Evolutionary conservation across 1,284 basidiomycete species (phyloP).

Genomic region (Hypsizygus ulmarius): DNA sequence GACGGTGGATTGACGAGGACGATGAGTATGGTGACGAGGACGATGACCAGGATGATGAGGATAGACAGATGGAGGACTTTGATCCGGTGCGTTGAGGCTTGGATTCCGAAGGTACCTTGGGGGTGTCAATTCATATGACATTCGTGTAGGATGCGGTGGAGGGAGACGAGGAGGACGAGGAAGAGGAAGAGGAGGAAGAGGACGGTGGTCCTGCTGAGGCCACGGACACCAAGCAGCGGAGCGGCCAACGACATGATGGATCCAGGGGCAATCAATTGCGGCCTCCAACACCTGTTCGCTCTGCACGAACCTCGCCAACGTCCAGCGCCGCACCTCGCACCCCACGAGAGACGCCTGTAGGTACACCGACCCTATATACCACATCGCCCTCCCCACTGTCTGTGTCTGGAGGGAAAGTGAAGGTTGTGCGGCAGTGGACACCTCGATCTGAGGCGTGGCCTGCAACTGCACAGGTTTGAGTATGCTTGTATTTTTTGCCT

Average conservation of each 20-base stretch:
- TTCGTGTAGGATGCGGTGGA: constrained; percentile 43
- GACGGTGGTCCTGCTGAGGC: constrained; percentile 31
- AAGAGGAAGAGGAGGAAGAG: constrained; percentile 52
- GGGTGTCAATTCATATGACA: constrained; percentile 8
- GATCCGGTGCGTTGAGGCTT: constrained; percentile 57
- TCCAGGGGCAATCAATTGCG: constrained; percentile 20
- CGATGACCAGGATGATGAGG: constrained; percentile 61
- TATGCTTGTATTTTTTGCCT: constrained; percentile 2
- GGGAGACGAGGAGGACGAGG: constrained; percentile 53
- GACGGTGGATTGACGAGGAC: constrained; percentile 77
- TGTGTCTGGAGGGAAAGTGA: constrained; percentile 40
- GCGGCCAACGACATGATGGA: constrained; percentile 23
- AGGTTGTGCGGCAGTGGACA: constrained; percentile 47
- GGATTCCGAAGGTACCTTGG: constrained; percentile 7
- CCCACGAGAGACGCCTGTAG: constrained; percentile 30
- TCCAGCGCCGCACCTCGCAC: constrained; percentile 33
- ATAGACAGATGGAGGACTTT: constrained; percentile 80
- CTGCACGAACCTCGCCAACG: constrained; percentile 50
- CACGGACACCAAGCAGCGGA: constrained; percentile 24
- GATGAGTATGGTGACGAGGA: constrained; percentile 65
- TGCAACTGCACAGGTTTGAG: constrained; percentile 34
- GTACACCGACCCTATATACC: constrained; percentile 22
- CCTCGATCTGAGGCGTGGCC: constrained; percentile 33
- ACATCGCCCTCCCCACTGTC: constrained; percentile 24
- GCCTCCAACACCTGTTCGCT: constrained; percentile 30